Conservation (phyloP, 768 basidiomycete genomes). For the Coprinopsis strossmayeri region DNA sequence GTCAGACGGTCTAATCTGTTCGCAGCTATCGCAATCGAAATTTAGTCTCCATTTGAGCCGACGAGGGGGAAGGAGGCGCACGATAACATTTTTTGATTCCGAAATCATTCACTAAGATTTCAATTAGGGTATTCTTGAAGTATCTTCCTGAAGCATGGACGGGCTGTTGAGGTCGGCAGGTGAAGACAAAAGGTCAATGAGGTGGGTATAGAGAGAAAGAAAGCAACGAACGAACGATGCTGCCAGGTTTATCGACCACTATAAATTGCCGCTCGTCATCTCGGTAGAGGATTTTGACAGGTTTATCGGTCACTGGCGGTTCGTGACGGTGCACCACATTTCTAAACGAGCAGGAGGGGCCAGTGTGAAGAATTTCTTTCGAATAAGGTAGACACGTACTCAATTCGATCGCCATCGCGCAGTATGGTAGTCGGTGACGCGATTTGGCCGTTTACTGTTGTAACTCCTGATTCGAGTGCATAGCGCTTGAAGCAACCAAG, state of each 20-base stretch:
- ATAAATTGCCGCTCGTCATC: constrained; percentile 80
- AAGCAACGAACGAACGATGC: constrained; percentile 69
- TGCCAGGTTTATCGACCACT: constrained; percentile 94
- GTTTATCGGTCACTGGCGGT: constrained; percentile 84
- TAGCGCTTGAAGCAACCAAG: constrained; percentile 32
- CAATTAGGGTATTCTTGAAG: constrained; percentile 79
- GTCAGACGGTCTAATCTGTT: constrained; percentile 94
- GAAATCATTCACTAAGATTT: constrained; percentile 80
- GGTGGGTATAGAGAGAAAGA: constrained; percentile 4
- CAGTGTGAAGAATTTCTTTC: no score
- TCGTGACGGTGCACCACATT: constrained; percentile 97
- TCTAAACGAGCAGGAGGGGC: constrained; percentile 30
- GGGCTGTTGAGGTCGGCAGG: constrained; percentile 58
- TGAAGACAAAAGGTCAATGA: constrained; percentile 3
- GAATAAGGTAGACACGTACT: constrained; percentile 45
- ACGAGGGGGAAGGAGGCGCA: constrained; percentile 32
- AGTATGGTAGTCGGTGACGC: constrained; percentile 77
- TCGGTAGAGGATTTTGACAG: constrained; percentile 71
- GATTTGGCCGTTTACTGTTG: constrained; percentile 87
- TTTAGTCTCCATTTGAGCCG: background rate
- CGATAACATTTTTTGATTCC: constrained; percentile 79
- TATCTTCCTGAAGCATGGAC: constrained; percentile 92
- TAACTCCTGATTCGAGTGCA: constrained; percentile 86
- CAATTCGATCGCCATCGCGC: constrained; percentile 82
- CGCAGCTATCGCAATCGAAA: constrained; percentile 52